Base-by-base conservation (phyloP, 192 early-diverging fungal species). In the Coemansia sp. region DNA sequence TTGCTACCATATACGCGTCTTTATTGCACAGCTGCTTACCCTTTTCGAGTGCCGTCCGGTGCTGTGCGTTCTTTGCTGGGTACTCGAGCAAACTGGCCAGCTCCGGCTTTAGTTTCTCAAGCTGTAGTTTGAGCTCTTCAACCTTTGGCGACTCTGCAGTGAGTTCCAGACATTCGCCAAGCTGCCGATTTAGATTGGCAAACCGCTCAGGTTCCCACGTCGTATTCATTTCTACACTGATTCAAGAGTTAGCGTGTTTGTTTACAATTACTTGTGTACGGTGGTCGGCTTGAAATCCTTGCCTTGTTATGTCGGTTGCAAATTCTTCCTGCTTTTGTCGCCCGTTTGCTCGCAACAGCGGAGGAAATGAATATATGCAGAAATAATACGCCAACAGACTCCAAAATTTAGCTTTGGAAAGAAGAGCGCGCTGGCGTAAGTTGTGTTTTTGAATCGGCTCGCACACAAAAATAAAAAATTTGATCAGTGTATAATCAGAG, bases 181-280 rank as follows among this genome's bases (percentile, higher is more conserved):
- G 67, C 5, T 79, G 76, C 58, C 66, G 69, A 54, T 70, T 61
- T 19, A 83, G 73, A 54, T 66, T 65, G 49, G 76, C 51, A 62
- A 69, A 83, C 62, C 69, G 64, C 65, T 79, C 73, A 5, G 82
- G 73, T 57, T 76, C 68, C 82, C 82, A 83, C 21, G 65, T 72
- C n/a, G 66, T 57, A 45, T 76, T 72, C 79, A 72, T 76, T 60
- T 62, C 72, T 72, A 24, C 29, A 60, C 7, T 62, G 41, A 45
- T 45, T 45, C 41, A 15, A n/a, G 41, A 45, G 7, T 45, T 45
- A 15, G 41, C 41, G 11, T 5, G 41, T 45, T 45, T 45, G 41
- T 45, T 45, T 45, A 45, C 41, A 45, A 45, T 35, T 35, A 35
- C 32, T 35, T 35, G 32, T 8, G 32, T 7, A 35, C 32, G 6